These are phyloP conservation scores for Metschnikowia drakensbergensis DNA, from an alignment of 805 yeast genomes.

Conservation along the genomic window DNA sequence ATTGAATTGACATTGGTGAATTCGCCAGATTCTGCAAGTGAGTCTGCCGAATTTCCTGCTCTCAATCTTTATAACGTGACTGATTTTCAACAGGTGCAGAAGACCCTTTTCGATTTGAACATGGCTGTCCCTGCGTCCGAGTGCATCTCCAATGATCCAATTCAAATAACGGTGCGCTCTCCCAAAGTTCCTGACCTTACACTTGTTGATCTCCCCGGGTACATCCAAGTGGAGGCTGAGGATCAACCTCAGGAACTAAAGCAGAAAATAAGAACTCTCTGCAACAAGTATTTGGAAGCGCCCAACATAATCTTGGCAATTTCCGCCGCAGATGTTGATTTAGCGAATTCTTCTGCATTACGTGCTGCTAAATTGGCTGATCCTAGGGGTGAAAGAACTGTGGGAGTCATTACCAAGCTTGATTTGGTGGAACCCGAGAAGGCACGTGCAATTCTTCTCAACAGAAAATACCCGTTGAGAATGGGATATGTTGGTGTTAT, in stretches of 20 bases:
- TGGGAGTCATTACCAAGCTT: slow-evolving; percentile 92
- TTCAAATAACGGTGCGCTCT: slow-evolving; percentile 85
- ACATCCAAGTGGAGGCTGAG: slow-evolving; percentile 93
- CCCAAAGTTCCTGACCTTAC: slow-evolving; percentile 88
- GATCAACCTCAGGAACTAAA: slow-evolving; percentile 90
- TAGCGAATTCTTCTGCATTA: slow-evolving; percentile 93
- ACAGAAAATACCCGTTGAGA: slow-evolving; percentile 80
- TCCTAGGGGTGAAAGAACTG: slow-evolving; percentile 92
- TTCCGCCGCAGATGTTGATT: slow-evolving; percentile 95
- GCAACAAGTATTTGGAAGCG: slow-evolving; percentile 79
- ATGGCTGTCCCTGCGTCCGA: slow-evolving; percentile 86
- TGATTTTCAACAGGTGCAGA: slow-evolving; percentile 85
- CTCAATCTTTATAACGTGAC: slow-evolving; percentile 76
- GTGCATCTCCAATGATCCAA: slow-evolving; percentile 90
- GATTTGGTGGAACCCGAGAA: slow-evolving; percentile 79
- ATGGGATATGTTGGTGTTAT: slow-evolving; percentile 99
- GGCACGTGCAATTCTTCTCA: slow-evolving; percentile 66
- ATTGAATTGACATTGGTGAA: slow-evolving; percentile 90
- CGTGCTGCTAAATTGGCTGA: slow-evolving; percentile 86
- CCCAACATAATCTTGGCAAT: slow-evolving; percentile 96
- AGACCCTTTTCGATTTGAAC: slow-evolving; percentile 80
- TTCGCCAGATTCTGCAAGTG: slow-evolving; percentile 75
- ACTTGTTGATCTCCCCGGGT: slow-evolving; percentile 94
- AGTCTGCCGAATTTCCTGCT: slow-evolving; percentile 91
- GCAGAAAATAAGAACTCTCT: slow-evolving; percentile 69